Percentiles rank a stretch among this genome's conserved stretches.
These are phyloP conservation scores for Glaciozyma martinii DNA, from an alignment of 768 basidiomycete species.

Conservation along the genomic window DNA sequence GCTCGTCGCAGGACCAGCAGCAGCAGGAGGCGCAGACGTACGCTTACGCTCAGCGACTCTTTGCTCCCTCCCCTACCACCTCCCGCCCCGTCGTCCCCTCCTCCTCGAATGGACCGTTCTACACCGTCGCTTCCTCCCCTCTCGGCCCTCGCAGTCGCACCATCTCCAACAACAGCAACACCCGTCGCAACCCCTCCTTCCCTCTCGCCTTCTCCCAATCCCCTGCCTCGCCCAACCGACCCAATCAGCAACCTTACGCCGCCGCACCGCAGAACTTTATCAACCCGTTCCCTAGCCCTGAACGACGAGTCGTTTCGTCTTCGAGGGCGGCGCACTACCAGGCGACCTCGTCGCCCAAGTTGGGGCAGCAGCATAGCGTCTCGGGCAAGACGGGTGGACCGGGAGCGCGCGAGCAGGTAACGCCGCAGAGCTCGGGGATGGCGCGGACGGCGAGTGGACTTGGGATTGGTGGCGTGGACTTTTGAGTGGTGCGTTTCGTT, in stretches of 20 bases:
- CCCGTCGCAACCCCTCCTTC: too few species aligned
- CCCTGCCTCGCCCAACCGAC: too few species aligned
- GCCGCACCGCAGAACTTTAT: too few species aligned
- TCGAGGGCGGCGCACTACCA: background rate
- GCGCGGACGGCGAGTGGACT: too few species aligned
- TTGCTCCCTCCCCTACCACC: background rate
- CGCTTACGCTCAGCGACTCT: constrained; percentile 20
- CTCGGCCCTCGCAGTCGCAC: background rate
- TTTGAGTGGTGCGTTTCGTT: too few species aligned
- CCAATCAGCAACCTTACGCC: too few species aligned
- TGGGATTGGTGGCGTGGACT: too few species aligned
- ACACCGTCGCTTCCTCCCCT: background rate
- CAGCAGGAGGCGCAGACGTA: background rate
- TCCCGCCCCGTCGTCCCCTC: background rate
- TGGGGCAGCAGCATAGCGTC: background rate
- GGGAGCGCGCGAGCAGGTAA: background rate
- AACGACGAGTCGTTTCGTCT: background rate
- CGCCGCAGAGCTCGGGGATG: background rate
- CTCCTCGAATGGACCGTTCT: background rate
- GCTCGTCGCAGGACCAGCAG: background rate
- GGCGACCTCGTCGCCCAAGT: background rate
- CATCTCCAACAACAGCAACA: too few species aligned
- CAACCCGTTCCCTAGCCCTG: background rate
- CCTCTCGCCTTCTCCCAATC: too few species aligned
- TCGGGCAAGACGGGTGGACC: background rate